Evolutionary conservation across 768 basidiomycete genomes (phyloP).

Genomic region (Trametes elegans): DNA sequence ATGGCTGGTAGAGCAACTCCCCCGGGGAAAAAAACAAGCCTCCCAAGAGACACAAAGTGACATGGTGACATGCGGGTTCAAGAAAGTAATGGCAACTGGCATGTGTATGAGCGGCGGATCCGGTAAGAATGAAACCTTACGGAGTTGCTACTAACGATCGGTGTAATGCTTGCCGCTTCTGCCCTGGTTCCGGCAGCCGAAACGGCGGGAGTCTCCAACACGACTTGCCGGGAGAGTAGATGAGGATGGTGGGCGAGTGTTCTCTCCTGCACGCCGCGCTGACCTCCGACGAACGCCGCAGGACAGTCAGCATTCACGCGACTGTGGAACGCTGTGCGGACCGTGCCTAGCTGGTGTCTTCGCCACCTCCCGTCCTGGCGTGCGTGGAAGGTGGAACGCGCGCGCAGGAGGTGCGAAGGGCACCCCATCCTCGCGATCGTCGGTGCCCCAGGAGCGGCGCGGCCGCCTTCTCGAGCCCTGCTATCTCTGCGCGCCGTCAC

Average conservation of each 20-base stretch:
- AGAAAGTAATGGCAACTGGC: too few species aligned
- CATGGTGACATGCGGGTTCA: too few species aligned
- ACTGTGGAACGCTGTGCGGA: background rate
- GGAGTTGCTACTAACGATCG: too few species aligned
- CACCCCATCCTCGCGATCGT: background rate
- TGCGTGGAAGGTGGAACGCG: background rate
- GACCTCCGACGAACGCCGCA: background rate
- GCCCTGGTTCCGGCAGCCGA: background rate
- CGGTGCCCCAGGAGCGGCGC: background rate
- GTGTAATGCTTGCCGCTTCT: background rate
- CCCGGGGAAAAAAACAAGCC: too few species aligned
- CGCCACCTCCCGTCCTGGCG: background rate
- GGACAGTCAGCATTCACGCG: background rate
- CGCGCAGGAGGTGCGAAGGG: background rate
- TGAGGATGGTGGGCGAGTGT: too few species aligned
- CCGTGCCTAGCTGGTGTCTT: conserved; percentile 1
- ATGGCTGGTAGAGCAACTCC: too few species aligned
- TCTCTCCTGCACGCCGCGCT: too few species aligned
- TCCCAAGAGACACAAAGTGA: too few species aligned
- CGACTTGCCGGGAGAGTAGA: background rate
- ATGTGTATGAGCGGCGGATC: too few species aligned
- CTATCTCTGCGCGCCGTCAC: conserved; percentile 3
- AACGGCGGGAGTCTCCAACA: background rate
- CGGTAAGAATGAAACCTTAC: too few species aligned
- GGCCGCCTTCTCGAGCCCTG: background rate